Conservation (phyloP, 2,329 filamentous ascomycete species). For the Talaromyces funiculosus region DNA sequence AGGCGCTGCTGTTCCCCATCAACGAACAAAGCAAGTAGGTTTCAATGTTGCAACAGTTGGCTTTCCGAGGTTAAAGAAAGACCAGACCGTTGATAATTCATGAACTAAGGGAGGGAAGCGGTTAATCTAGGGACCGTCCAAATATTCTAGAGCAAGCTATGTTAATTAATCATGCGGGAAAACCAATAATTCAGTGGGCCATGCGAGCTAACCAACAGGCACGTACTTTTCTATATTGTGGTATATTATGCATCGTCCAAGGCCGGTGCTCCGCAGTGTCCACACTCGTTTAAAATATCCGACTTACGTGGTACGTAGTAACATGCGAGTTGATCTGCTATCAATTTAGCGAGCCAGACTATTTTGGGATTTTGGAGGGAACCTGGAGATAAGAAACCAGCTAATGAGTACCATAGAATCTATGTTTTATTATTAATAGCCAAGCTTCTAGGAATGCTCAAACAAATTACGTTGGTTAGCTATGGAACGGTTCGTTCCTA, state of each 20-base stretch:
- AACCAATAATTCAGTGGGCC: neutral
- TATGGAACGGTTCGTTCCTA: conserved; percentile 9
- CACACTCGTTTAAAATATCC: neutral
- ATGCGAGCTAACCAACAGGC: neutral
- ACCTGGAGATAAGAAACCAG: neutral
- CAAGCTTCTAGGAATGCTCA: neutral
- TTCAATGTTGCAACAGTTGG: neutral
- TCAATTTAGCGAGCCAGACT: neutral
- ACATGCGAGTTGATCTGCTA: neutral
- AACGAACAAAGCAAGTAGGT: neutral
- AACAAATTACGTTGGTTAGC: neutral
- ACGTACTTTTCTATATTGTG: neutral
- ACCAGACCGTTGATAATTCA: neutral
- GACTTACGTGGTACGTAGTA: no score
- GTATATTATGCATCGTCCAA: neutral
- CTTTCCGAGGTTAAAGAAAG: neutral
- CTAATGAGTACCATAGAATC: no score
- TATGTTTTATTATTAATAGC: no score
- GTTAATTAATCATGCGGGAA: neutral
- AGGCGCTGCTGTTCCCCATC: neutral
- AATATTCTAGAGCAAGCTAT: neutral
- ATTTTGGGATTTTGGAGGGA: neutral
- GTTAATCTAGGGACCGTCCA: neutral
- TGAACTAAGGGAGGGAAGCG: neutral
- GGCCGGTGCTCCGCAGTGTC: neutral